phyloP scores from a whole-genome alignment of 257 asterid species.

The Lavandula angustifolia region DNA sequence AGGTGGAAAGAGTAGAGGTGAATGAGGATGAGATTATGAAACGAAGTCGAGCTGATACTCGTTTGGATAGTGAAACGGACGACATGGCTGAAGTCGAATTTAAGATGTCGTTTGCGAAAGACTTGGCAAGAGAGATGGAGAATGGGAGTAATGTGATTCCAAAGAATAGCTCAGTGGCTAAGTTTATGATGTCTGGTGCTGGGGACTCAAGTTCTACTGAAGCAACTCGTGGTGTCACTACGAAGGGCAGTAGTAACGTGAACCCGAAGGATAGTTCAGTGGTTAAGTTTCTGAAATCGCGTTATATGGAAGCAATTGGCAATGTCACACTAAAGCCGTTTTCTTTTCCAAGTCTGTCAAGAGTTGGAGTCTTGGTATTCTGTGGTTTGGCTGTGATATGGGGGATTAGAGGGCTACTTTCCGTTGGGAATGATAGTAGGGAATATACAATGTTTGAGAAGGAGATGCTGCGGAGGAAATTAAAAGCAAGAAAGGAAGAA shows the following conservation, averaged over 20 bases:
- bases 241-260: constrained; percentile 58
- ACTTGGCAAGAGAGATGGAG: constrained; percentile 74
- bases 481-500: constrained; percentile 57
- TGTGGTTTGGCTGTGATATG: constrained; percentile 57
- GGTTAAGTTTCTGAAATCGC: constrained; percentile 50
- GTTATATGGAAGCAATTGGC: constrained; percentile 35
- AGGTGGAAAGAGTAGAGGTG: constrained; percentile 68
- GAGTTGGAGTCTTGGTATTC: constrained; percentile 50
- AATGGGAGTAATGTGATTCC: constrained; percentile 57
- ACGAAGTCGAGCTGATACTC: constrained; percentile 52
- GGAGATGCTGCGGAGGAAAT: constrained; percentile 77
- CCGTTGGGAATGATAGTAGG: constrained; percentile 31
- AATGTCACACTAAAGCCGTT: constrained; percentile 40
- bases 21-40: constrained; percentile 76
- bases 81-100: constrained; percentile 48
- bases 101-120: constrained; percentile 63
- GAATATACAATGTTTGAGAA: constrained; percentile 65
- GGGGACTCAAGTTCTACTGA: constrained; percentile 39
- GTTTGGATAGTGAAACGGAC: constrained; percentile 40
- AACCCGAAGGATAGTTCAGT: constrained; percentile 64
- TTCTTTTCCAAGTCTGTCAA: constrained; percentile 46
- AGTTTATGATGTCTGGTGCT: constrained; percentile 46
- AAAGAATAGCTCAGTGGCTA: constrained; percentile 63
- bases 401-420: constrained; percentile 48
- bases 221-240: constrained; percentile 16